A percentile compares a stretch with the other conserved stretches of the same genome.
Conservation (phyloP, 345 rosid genomes). For the Eucalyptus lansdowneana region DNA sequence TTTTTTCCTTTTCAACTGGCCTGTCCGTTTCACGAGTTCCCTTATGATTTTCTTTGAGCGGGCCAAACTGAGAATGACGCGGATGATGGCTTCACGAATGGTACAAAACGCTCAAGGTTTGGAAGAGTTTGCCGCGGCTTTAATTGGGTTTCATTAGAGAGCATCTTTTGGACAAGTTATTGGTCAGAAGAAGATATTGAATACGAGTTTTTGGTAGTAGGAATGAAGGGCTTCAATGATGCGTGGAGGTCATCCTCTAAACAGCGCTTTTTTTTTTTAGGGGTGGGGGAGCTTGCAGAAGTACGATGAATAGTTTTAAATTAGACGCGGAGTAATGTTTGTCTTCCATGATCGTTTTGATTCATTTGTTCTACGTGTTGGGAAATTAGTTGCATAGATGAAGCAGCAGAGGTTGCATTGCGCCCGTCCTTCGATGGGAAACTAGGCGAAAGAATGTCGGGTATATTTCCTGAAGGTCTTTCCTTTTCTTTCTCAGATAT, state of each 20-base stretch:
- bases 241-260: slow-evolving; percentile 53
- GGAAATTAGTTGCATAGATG: slow-evolving; percentile 66
- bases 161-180: background rate
- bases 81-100: no score
- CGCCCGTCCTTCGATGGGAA: slow-evolving; percentile 53
- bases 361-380: background rate
- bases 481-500: background rate
- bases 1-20: background rate
- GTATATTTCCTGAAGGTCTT: background rate
- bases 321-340: no score
- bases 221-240: slow-evolving; percentile 14
- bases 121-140: background rate
- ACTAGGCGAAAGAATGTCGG: slow-evolving; percentile 44
- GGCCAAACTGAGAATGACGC: slow-evolving; percentile 17
- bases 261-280: slow-evolving; percentile 4
- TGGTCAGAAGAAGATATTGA: background rate
- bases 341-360: background rate
- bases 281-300: slow-evolving; percentile 19
- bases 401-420: slow-evolving; percentile 59
- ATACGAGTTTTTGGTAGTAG: slow-evolving; percentile 4
- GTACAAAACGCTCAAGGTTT: no score
- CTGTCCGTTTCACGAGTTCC: background rate
- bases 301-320: slow-evolving; percentile 10
- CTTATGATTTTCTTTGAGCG: background rate
- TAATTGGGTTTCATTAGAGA: background rate